Evolutionary conservation across 495 filamentous ascomycete genomes (phyloP).

Genomic region (Massariosphaeria phaeospora): DNA sequence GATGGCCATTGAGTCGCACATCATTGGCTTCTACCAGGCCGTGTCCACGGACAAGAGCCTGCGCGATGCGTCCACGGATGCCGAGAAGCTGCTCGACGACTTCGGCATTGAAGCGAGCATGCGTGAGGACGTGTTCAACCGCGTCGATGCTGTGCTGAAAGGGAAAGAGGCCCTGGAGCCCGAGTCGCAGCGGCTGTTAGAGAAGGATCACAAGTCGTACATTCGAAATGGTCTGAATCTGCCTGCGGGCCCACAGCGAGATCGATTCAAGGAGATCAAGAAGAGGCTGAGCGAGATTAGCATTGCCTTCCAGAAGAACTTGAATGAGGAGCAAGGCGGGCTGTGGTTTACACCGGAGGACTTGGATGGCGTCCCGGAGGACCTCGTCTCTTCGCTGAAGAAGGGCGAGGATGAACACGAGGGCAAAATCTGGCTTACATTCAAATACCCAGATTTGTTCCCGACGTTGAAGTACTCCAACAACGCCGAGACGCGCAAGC

Average conservation of each 20-base stretch:
- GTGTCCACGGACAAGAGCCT: constrained; percentile 42
- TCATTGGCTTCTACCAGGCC: constrained; percentile 48
- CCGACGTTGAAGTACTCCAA: constrained; percentile 60
- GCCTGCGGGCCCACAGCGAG: constrained; percentile 56
- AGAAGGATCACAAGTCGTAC: constrained; percentile 65
- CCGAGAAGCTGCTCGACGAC: constrained; percentile 62
- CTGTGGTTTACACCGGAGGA: constrained; percentile 61
- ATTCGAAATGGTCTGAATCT: constrained; percentile 60
- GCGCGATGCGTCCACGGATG: constrained; percentile 61
- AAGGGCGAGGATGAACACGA: constrained; percentile 48
- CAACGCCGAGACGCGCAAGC: constrained; percentile 53
- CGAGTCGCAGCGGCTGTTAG: constrained; percentile 58
- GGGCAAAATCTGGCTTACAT: constrained; percentile 60
- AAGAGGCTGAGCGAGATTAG: constrained; percentile 60
- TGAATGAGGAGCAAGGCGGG: constrained; percentile 65
- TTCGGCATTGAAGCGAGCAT: constrained; percentile 62
- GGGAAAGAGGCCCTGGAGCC: constrained; percentile 58
- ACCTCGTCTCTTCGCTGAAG: constrained; percentile 49
- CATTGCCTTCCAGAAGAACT: constrained; percentile 63
- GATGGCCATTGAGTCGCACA: constrained; percentile 40
- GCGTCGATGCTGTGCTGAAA: constrained; percentile 57
- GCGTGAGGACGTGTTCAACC: constrained; percentile 62
- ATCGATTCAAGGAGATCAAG: constrained; percentile 70
- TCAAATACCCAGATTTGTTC: constrained; percentile 67
- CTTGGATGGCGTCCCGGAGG: constrained; percentile 59